A percentile compares a stretch with the other conserved stretches of the same genome.
These are phyloP conservation scores for Bigelowiella natans DNA, from an alignment of 78 protist species.

Conservation along the genomic window DNA sequence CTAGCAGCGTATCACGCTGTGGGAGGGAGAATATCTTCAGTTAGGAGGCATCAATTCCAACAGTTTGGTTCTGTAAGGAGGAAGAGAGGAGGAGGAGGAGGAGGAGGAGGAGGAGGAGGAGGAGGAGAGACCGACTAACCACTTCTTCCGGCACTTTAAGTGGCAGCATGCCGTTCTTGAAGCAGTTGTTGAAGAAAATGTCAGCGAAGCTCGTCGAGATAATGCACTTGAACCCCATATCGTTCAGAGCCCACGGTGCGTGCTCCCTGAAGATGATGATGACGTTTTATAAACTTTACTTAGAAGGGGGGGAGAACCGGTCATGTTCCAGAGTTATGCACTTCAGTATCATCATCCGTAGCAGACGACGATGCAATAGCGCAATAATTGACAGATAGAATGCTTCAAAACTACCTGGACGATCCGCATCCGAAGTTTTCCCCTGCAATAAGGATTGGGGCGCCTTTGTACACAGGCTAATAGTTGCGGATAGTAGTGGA, in stretches of 20 bases:
- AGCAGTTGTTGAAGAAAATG: slow-evolving; percentile 52
- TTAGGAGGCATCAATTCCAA: too few relatives aligned
- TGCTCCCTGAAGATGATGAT: slow-evolving; percentile 49
- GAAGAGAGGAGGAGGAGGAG: not conserved
- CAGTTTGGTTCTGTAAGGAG: not conserved
- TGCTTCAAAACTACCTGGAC: not conserved
- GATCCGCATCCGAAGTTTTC: slow-evolving; percentile 56
- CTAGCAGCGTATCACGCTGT: not conserved
- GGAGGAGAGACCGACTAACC: not conserved
- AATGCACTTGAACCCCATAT: slow-evolving; percentile 33
- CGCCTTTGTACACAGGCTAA: not conserved
- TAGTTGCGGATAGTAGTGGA: not conserved
- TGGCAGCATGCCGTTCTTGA: slow-evolving; percentile 55
- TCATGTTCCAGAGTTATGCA: too few relatives aligned
- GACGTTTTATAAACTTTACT: too few relatives aligned
- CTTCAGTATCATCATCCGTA: too few relatives aligned
- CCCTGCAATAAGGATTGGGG: slow-evolving; percentile 33
- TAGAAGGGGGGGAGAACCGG: too few relatives aligned
- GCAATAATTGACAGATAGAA: too few relatives aligned
- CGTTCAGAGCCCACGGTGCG: slow-evolving; percentile 46
- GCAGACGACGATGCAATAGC: too few relatives aligned
- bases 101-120: not conserved
- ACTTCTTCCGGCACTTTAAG: not conserved
- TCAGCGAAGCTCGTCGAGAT: slow-evolving; percentile 46
- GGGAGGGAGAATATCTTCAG: too few relatives aligned